Conservation (phyloP, 1,139 yeast species). For the Geotrichum carabidarum region DNA sequence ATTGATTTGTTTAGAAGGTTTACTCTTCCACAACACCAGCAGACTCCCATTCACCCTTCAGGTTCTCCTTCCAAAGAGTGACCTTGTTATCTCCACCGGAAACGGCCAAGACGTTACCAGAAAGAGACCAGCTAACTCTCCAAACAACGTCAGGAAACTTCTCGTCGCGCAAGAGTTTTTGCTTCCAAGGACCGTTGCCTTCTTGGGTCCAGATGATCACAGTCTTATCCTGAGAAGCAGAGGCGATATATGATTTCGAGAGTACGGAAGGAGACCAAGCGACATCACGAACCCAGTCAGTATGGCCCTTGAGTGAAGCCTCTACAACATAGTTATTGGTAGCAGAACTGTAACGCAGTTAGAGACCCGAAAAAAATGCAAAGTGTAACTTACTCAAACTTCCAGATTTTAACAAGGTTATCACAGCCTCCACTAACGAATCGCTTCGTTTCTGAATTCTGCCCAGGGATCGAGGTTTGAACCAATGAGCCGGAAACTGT, state of each 20-base stretch:
- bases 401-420: constrained; percentile 90
- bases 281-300: constrained; percentile 98
- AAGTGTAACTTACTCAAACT: constrained; percentile 41
- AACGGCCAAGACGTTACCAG: constrained; percentile 92
- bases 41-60: constrained; percentile 91
- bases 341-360: constrained; percentile 33
- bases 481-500: constrained; percentile 38
- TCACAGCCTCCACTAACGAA: constrained; percentile 96
- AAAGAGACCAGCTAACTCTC: constrained; percentile 96
- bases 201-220: constrained; percentile 92
- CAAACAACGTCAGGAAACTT: constrained; percentile 95
- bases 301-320: constrained; percentile 77
- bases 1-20: constrained; percentile 5
- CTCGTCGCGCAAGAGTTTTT: constrained; percentile 60
- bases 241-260: constrained; percentile 86
- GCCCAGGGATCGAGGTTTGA: constrained; percentile 25
- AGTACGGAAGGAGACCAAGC: constrained; percentile 95
- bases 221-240: constrained; percentile 94
- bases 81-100: constrained; percentile 96
- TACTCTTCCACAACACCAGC: constrained; percentile 91
- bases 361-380: background rate
- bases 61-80: constrained; percentile 92
- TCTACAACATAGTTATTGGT: constrained; percentile 63
- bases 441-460: constrained; percentile 46
- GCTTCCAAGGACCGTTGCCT: constrained; percentile 70